These are phyloP conservation scores for Sphagnum tenellum DNA, from an alignment of 225 moss, liverwort and hornwort species.

Conservation along the genomic window DNA sequence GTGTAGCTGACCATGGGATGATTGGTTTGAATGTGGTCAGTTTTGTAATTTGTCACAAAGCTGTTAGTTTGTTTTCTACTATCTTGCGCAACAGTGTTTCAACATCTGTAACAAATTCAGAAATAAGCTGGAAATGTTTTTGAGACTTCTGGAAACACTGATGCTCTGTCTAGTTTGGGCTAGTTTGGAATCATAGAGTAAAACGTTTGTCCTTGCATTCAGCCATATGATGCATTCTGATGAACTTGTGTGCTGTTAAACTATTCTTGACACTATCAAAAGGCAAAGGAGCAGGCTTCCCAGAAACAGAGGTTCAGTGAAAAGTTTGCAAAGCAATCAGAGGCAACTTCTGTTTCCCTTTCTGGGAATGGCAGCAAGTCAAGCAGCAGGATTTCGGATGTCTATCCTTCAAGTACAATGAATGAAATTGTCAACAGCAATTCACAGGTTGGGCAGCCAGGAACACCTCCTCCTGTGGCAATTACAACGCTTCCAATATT, in stretches of 20 bases:
- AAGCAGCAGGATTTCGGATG: conserved; percentile 41
- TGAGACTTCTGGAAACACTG: too few relatives aligned
- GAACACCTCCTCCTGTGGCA: conserved; percentile 23
- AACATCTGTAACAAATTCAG: too few relatives aligned
- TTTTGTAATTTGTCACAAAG: too few relatives aligned
- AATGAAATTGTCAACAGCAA: conserved; percentile 35
- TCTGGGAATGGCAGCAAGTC: conserved; percentile 46
- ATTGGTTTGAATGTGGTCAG: too few relatives aligned
- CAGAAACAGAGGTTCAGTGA: conserved; percentile 68
- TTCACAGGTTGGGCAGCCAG: conserved; percentile 47
- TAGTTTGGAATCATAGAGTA: too few relatives aligned
- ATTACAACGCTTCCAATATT: conserved; percentile 25
- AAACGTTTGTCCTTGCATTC: too few relatives aligned
- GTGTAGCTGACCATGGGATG: too few relatives aligned
- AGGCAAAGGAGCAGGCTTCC: conserved; percentile 91
- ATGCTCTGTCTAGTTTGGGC: too few relatives aligned
- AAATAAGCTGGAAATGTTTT: too few relatives aligned
- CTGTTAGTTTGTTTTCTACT: too few relatives aligned
- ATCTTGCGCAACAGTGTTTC: too few relatives aligned
- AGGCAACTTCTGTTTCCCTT: conserved; percentile 10
- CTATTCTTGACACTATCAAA: not conserved
- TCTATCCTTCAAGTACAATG: conserved; percentile 37
- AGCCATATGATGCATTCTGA: not conserved
- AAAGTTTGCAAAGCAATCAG: conserved; percentile 47
- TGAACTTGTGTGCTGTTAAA: not conserved